A percentile compares a stretch with the other conserved stretches of the same genome.
These are phyloP conservation scores for Pseudocercospora crystallina DNA, from an alignment of 2,329 filamentous ascomycete genomes.

Conservation along the genomic window DNA sequence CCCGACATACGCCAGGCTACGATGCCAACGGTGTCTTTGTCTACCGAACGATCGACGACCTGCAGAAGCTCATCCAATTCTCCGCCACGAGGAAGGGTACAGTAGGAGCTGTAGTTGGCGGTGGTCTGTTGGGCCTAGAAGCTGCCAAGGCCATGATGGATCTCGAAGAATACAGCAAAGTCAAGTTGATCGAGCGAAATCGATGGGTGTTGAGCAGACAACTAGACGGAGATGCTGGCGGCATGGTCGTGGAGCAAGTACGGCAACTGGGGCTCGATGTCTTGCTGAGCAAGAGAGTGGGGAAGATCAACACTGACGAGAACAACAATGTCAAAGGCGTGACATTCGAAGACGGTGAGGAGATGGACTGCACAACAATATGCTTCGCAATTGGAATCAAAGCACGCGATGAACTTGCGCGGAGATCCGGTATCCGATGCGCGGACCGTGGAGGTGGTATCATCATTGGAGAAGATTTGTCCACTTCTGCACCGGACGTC, in stretches of 20 bases:
- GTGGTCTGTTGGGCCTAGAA: constrained; percentile 80
- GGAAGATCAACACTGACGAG: constrained; percentile 66
- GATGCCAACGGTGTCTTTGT: constrained; percentile 84
- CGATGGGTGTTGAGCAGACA: constrained; percentile 80
- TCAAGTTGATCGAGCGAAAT: constrained; percentile 80
- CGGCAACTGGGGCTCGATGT: constrained; percentile 76
- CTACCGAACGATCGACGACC: constrained; percentile 80
- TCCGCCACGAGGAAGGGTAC: constrained; percentile 66
- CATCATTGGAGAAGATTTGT: constrained; percentile 64
- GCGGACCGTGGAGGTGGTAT: constrained; percentile 74
- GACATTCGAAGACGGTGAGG: constrained; percentile 76
- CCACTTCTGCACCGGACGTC: constrained; percentile 69
- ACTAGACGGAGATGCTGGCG: constrained; percentile 76
- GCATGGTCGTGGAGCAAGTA: constrained; percentile 80
- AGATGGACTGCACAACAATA: constrained; percentile 74
- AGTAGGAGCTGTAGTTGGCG: constrained; percentile 75
- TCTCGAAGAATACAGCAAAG: constrained; percentile 68
- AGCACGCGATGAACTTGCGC: constrained; percentile 74
- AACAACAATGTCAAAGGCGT: constrained; percentile 70
- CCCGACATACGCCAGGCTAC: constrained; percentile 69
- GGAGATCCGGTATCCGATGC: constrained; percentile 67
- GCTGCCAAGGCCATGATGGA: constrained; percentile 92
- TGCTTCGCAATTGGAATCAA: constrained; percentile 90
- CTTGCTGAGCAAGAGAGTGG: constrained; percentile 72
- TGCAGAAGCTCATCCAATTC: constrained; percentile 74